These are phyloP conservation scores for Tagetes erecta DNA, from an alignment of 129 eudicot genomes.

Conservation along the genomic window DNA sequence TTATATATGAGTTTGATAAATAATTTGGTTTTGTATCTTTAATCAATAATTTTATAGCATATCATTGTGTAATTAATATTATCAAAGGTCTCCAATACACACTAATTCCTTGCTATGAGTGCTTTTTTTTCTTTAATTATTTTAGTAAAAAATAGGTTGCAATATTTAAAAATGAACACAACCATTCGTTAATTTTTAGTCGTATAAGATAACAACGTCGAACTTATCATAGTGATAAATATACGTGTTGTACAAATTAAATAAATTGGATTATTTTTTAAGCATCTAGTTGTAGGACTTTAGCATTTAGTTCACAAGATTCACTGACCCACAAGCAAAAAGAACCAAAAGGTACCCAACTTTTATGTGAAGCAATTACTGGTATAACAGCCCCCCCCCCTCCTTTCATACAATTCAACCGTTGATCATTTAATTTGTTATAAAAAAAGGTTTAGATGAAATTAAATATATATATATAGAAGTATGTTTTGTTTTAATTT, in stretches of 20 bases:
- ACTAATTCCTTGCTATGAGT: too few relatives aligned
- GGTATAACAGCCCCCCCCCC: background rate
- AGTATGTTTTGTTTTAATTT: background rate
- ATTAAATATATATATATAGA: background rate
- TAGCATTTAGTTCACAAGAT: constrained; percentile 10
- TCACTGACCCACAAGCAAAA: constrained; percentile 11
- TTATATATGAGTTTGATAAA: too few relatives aligned
- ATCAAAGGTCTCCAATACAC: too few relatives aligned
- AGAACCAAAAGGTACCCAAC: background rate
- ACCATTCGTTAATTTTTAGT: too few relatives aligned
- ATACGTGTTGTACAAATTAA: background rate
- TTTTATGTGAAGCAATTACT: constrained; percentile 12
- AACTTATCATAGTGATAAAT: background rate
- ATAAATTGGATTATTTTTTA: background rate
- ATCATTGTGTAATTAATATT: too few relatives aligned
- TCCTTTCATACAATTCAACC: constrained; percentile 10
- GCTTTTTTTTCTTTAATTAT: too few relatives aligned
- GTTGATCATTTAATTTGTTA: background rate
- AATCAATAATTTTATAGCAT: too few relatives aligned
- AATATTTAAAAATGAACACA: too few relatives aligned
- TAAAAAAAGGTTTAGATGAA: background rate
- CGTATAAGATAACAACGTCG: background rate
- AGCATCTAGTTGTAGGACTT: background rate
- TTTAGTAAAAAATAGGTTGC: too few relatives aligned
- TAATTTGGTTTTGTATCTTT: too few relatives aligned